Evolutionary conservation across 495 filamentous ascomycete species (phyloP).

Genomic region (Podospora anserina): DNA sequence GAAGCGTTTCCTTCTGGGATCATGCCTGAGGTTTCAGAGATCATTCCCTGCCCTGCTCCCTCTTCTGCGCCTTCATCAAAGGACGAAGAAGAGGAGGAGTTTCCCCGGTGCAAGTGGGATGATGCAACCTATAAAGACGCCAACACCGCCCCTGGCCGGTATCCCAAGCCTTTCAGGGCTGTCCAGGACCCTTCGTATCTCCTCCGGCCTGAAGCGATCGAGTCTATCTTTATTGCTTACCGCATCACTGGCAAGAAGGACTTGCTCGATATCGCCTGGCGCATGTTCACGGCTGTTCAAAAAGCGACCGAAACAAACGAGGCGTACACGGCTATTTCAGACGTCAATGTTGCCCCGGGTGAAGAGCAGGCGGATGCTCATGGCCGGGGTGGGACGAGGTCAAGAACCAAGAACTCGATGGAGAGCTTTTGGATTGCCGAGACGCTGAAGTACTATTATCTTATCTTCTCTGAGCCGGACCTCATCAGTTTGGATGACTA

Average conservation of each 20-base stretch:
- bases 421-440: constrained; percentile 54
- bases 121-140: constrained; percentile 28
- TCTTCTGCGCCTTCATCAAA: background rate
- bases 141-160: constrained; percentile 34
- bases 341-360: constrained; percentile 37
- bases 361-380: background rate
- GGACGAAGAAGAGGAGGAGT: constrained; percentile 2
- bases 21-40: constrained; percentile 75
- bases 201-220: constrained; percentile 64
- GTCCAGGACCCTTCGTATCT: constrained; percentile 40
- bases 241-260: constrained; percentile 67
- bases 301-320: constrained; percentile 57
- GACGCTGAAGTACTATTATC: constrained; percentile 62
- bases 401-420: constrained; percentile 44
- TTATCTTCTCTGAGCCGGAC: constrained; percentile 74
- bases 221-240: constrained; percentile 73
- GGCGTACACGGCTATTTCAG: constrained; percentile 57
- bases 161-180: constrained; percentile 57
- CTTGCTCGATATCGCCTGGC: constrained; percentile 69
- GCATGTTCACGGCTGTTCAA: constrained; percentile 67
- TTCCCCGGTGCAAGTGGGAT: constrained; percentile 25
- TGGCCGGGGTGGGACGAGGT: background rate
- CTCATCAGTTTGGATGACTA: constrained; percentile 70
- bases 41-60: constrained; percentile 39
- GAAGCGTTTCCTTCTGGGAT: constrained; percentile 72